Base-by-base conservation (phyloP, 106 monocot species). In the Platanthera zijinensis region DNA sequence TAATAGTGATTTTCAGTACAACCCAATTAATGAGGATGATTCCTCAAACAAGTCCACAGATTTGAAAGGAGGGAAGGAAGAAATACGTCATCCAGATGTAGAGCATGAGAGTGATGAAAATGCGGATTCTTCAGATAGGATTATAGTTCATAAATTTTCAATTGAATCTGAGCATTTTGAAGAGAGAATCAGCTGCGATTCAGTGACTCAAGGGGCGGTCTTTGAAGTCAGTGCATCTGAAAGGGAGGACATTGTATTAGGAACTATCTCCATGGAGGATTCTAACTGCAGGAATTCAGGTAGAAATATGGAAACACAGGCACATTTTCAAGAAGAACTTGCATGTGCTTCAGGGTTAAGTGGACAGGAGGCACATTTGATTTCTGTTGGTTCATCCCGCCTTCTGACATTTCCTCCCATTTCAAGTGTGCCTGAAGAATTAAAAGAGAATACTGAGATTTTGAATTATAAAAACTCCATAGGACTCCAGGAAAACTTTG, bases 361-460 rank as follows among this genome's bases (percentile, higher is more conserved):
- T 72, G 52, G 50, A 64, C 59, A 76, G 18, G 72, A 80, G 69
- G 67, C 75, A 72, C 13, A 78, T 10, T 79, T 82, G 71, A 61
- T 59, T 71, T 72, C 56, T 13, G 56, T 56, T 56, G 18, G 21
- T 19, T 61, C 59, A 61, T n/a, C 59, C 21, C n/a, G 7, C 59
- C 59, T 19, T 9, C 17, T 57, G 59, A 18, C 6, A 19, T 19
- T 61, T 61, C 21, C 59, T 61, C 19, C 21, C 59, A 61, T 56
- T 56, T 56, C 56, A 14, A 15, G 56, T 56, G 56, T 19, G 59
- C 19, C 7, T 21, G 19, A 61, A 7, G 21, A 61, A 61, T 61
- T 61, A 61, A 61, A 61, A 61, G 59, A 21, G 59, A 21, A 8
- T 19, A 19, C 59, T 21, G 19, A 61, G 8, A 21, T 22, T 61